phyloP scores from a whole-genome alignment of 1,284 basidiomycete species.

The Puccinia polysora region DNA sequence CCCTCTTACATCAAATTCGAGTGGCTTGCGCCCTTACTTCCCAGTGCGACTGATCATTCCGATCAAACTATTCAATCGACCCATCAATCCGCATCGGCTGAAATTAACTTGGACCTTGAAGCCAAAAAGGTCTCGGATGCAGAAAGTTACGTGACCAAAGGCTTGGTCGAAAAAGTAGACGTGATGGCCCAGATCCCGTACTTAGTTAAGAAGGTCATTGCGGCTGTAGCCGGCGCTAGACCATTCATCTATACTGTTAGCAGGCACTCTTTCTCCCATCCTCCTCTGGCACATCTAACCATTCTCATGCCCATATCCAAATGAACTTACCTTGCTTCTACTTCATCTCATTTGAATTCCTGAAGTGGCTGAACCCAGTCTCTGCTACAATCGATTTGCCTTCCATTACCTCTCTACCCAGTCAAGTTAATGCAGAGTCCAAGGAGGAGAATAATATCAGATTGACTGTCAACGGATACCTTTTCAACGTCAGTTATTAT shows the following conservation, averaged over 20 bases:
- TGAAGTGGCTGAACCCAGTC: conserved; percentile 19
- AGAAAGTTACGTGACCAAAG: conserved; percentile 63
- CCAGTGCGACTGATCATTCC: neutral
- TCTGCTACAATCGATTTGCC: conserved; percentile 16
- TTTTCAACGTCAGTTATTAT: conserved; percentile 31
- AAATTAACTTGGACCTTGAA: conserved; percentile 53
- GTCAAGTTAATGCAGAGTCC: neutral
- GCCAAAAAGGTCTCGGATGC: conserved; percentile 61
- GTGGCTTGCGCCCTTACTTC: conserved; percentile 70
- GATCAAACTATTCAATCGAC: conserved; percentile 8
- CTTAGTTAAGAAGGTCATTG: conserved; percentile 79
- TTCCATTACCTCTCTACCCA: neutral
- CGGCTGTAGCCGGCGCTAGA: conserved; percentile 83
- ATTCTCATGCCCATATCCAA: neutral
- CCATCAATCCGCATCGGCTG: conserved; percentile 47
- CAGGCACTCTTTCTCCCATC: neutral
- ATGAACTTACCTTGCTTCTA: neutral
- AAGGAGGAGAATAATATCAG: neutral
- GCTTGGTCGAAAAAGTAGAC: conserved; percentile 93
- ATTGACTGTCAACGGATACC: conserved; percentile 16
- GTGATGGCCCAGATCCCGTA: conserved; percentile 93
- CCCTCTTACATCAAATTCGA: conserved; percentile 69
- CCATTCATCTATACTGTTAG: conserved; percentile 70
- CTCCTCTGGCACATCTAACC: too few species aligned
- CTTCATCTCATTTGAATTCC: neutral